Base-by-base conservation (phyloP, 257 asterid genomes). In the Marsdenia floribunda region DNA sequence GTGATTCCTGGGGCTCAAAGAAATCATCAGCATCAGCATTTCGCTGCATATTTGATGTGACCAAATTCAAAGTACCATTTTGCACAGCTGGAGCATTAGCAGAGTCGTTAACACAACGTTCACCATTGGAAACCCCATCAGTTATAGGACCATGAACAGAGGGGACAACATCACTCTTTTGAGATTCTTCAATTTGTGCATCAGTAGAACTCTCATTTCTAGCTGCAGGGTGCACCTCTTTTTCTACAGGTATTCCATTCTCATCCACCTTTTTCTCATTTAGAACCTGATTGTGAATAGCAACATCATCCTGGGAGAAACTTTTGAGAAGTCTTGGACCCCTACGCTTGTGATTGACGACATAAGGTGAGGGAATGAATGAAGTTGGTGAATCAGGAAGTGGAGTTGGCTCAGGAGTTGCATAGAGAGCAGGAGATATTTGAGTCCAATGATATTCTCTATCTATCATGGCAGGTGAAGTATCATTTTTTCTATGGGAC, bases 361-460 rank as follows among this genome's bases (percentile, higher is more conserved):
- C 83, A 79, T 94, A 94, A 70, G 97, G 98, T 0, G 98, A 91
- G 6, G 97, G 97, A 16, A 93, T 90, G 76, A 86, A 94, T 6
- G 97, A 89, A 53, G 97, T 91, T 3, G 93, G 97, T 66, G 97
- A 84, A 85, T 89, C 98, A 29, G 97, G 97, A 74, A 94, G 85
- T 0, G 97, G 97, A 18, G 97, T 91, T 21, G 97, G 84, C 76
- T 82, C 81, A 0, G 98, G 98, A 71, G 93, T 91, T 73, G 98
- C 91, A 79, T 94, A 94, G 52, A 94, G 89, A 4, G 97, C 97
- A 0, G 98, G 98, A 24, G 98, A 90, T 75, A 90, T 88, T 78
- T 79, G 87, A 76, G 97, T 86, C 97, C 98, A 90, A 40, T 83
- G 89, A 76, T 87, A 82, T 73, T 89, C 83, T 38, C 70, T 83